Evolutionary conservation across 257 asterid species (phyloP), one percentile per base, ranked within the genome.

Genomic region (Solanum piurae): DNA sequence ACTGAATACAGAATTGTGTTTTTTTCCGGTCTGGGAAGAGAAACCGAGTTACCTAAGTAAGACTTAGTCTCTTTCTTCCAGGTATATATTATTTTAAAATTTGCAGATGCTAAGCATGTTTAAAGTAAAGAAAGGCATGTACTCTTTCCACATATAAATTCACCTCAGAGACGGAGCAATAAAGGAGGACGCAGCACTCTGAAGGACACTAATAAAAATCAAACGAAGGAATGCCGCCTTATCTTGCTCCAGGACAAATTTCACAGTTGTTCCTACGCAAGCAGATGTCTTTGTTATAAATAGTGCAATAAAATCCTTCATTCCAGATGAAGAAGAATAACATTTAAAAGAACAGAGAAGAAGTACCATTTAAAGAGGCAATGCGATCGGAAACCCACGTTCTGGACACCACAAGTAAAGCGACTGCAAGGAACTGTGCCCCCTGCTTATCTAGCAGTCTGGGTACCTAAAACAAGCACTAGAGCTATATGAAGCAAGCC

Each of bases 101-200:
- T 82, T 16, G 44, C 25, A 46, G 69, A 46, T 49, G 69, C 69
- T 74, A 49, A 29, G 44, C 69, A 49, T 49, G 86, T 82, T 31
- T 49, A 33, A 49, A 46, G 85, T 46, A 80, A 31, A 44, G 86
- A 82, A 82, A 49, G 69, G 68, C 14, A 4, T 82, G 31, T 31
- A 71, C 69, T 29, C 62, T 37, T 86, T 86, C 84, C 74, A 86
- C 55, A 73, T 25, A 75, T 73, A 85, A 86, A 58, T 92, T 82
- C 86, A 97, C 99, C 99, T 96, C 91, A 97, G 93, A 68, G 99
- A 96, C 25, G 99, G 99, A 86, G 98, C 99, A 84, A 97, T 92
- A 86, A 97, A 96, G 87, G 99, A 96, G 89, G 99, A 95, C 76
- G 99, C 99, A 40, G 98, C 98, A 93, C 99, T 97, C 90, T 97